phyloP scores from a whole-genome alignment of 805 yeast genomes.

The Vanderwaltozyma polyspora region DNA sequence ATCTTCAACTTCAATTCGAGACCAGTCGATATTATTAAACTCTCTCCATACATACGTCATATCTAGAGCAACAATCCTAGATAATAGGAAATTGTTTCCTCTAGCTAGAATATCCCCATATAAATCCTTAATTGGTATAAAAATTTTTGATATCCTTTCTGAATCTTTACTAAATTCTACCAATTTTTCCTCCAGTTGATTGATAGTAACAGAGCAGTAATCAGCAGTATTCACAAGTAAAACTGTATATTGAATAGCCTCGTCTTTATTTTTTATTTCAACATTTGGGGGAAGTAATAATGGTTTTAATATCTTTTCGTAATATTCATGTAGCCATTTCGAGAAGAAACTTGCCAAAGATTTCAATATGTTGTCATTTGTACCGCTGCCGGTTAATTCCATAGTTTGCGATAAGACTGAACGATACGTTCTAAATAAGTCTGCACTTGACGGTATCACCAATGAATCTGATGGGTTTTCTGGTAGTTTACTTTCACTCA shows the following conservation, averaged over 20 bases:
- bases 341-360: constrained; percentile 51
- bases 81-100: constrained; percentile 44
- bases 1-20: constrained; percentile 51
- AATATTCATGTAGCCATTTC: constrained; percentile 53
- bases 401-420: constrained; percentile 60
- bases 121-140: constrained; percentile 44
- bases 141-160: constrained; percentile 33
- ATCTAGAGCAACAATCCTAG: constrained; percentile 45
- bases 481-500: constrained; percentile 46
- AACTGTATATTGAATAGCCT: constrained; percentile 56
- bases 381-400: constrained; percentile 35
- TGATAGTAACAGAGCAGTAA: constrained; percentile 68
- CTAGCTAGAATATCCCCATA: constrained; percentile 49
- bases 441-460: constrained; percentile 80
- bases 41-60: constrained; percentile 73
- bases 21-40: constrained; percentile 70
- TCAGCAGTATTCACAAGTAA: constrained; percentile 80
- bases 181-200: constrained; percentile 61
- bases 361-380: constrained; percentile 23
- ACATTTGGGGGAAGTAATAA: constrained; percentile 34
- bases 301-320: constrained; percentile 38
- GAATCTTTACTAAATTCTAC: constrained; percentile 32
- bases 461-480: constrained; percentile 41
- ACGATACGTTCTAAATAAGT: constrained; percentile 68
- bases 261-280: constrained; percentile 35